These are phyloP conservation scores for Chlorella sp. DNA, from an alignment of 139 green algal genomes.

Conservation along the genomic window DNA sequence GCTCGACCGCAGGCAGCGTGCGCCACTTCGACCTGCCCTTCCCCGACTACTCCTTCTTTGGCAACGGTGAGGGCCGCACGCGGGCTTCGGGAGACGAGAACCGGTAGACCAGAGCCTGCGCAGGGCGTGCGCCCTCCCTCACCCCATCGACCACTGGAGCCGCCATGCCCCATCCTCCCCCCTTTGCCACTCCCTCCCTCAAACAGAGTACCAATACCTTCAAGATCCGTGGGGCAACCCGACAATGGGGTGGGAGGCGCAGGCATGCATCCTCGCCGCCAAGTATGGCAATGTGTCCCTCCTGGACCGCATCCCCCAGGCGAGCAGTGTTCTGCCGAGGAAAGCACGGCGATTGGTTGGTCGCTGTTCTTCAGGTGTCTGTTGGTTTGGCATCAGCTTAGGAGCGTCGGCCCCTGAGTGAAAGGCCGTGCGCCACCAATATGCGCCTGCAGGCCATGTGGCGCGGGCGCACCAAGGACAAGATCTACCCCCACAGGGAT, in stretches of 20 bases:
- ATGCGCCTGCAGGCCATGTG: conserved; percentile 11
- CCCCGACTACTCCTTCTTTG: conserved; percentile 50
- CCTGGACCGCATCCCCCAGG: conserved; percentile 22
- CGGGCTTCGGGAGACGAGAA: no score
- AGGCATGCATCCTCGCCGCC: conserved; percentile 8
- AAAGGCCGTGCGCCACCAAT: background rate
- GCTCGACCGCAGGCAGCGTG: no score
- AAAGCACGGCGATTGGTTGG: no score
- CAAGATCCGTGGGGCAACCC: conserved; percentile 19
- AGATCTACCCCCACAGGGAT: conserved; percentile 18
- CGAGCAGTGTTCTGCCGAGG: background rate
- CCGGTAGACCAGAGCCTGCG: no score
- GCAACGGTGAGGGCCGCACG: no score
- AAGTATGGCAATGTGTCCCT: conserved; percentile 29
- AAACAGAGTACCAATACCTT: conserved; percentile 40
- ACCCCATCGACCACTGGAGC: no score
- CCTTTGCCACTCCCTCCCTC: no score
- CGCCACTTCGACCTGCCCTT: conserved; percentile 35
- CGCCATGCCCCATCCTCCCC: no score
- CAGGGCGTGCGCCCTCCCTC: no score
- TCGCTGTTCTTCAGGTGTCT: no score
- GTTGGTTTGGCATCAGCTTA: no score
- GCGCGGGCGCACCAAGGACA: conserved; percentile 25
- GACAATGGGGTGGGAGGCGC: conserved; percentile 16
- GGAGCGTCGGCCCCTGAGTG: no score